Percentiles rank a stretch among this genome's conserved stretches.
phyloP scores from a whole-genome alignment of 306 rosid genomes.

The Casuarina glauca region DNA sequence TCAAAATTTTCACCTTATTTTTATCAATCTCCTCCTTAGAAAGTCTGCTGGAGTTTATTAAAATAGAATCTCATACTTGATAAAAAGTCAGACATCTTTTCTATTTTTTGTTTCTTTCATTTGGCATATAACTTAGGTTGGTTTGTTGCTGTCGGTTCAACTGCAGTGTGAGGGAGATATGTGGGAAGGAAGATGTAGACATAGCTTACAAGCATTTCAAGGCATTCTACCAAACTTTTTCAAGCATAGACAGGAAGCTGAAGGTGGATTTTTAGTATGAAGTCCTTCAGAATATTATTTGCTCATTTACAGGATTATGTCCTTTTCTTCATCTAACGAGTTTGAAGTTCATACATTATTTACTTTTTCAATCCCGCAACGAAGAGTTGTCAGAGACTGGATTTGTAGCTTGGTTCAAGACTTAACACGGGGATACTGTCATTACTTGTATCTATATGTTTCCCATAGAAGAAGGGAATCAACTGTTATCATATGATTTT shows the following conservation, averaged over 20 bases:
- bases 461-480: background rate
- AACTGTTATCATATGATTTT: conserved; percentile 11
- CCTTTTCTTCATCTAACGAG: background rate
- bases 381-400: background rate
- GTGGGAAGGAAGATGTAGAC: conserved; percentile 90
- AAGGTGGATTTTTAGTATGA: conserved; percentile 55
- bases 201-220: conserved; percentile 90
- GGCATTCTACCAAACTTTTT: conserved; percentile 78
- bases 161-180: conserved; percentile 87
- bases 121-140: background rate
- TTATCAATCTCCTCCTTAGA: background rate
- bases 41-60: background rate
- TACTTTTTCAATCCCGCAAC: background rate
- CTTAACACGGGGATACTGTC: background rate
- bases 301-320: background rate
- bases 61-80: background rate
- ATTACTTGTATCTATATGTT: background rate
- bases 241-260: conserved; percentile 72
- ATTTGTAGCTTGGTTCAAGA: conserved; percentile 3
- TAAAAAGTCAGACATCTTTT: conserved; percentile 9
- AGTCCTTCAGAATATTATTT: conserved; percentile 1
- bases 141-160: conserved; percentile 6
- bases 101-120: conserved; percentile 25
- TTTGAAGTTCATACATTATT: background rate
- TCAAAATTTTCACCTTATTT: background rate